Conservation (phyloP, 176 grass and related monocot genomes). For the Areca catechu region DNA sequence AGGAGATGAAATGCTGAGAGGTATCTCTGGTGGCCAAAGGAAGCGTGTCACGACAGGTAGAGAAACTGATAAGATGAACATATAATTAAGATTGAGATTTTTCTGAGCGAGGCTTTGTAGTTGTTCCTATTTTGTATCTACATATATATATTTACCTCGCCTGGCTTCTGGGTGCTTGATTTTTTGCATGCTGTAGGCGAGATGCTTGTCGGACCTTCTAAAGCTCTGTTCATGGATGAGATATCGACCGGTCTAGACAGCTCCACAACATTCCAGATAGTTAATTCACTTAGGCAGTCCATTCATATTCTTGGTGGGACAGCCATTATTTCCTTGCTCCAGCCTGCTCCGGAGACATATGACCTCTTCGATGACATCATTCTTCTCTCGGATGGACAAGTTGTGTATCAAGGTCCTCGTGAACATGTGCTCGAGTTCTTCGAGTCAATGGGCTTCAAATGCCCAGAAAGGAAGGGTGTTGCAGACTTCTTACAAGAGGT, state of each 20-base stretch:
- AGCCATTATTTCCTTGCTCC: constrained; percentile 45
- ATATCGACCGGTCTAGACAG: constrained; percentile 63
- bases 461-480: constrained; percentile 47
- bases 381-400: constrained; percentile 54
- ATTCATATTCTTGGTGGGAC: constrained; percentile 44
- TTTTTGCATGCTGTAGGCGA: constrained; percentile 26
- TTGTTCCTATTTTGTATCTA: no score
- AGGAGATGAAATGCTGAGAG: constrained; percentile 51
- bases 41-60: constrained; percentile 53
- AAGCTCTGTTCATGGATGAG: constrained; percentile 65
- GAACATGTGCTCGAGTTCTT: constrained; percentile 61
- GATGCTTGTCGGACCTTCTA: constrained; percentile 52
- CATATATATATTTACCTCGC: no score
- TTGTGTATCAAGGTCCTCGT: constrained; percentile 57
- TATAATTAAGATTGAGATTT: no score
- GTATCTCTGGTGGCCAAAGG: constrained; percentile 51
- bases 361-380: constrained; percentile 54
- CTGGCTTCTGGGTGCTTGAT: no score
- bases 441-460: constrained; percentile 52
- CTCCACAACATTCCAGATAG: constrained; percentile 64
- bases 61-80: no score
- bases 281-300: constrained; percentile 41
- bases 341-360: constrained; percentile 57
- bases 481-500: constrained; percentile 66
- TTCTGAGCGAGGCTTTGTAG: no score